Base-by-base conservation (phyloP, 257 asterid species). In the Euphrasia confusa region DNA sequence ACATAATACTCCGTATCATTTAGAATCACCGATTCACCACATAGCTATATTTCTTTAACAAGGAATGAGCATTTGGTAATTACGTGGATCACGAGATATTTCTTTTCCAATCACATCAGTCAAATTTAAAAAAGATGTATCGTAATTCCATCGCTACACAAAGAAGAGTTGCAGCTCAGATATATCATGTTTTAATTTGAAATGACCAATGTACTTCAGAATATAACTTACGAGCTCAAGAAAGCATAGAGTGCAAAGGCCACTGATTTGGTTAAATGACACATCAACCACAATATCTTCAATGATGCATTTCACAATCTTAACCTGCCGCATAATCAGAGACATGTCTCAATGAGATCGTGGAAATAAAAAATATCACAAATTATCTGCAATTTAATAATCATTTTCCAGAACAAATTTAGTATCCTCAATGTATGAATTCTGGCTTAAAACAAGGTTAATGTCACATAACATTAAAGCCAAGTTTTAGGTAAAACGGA, bases 211-310 rank as follows among this genome's bases (percentile, higher is more conserved):
- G 26, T 52, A 32, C 24, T 58, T 66, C 10, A 60, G 26, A 44
- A 57, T 53, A 65, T n/a, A 65, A 37, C 3, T 61, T 76, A 84
- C 95, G 89, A 84, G 85, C 79, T 86, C 95, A 24, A 86, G 92
- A 71, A 86, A 86, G 77, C 95, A 84, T 26, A 86, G 76, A 30
- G 89, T 78, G 71, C 76, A 74, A 52, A 86, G 87, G 40, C 95
- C 95, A 17, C 95, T 89, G 42, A 84, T 69, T 75, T 86, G 95
- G 71, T 84, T 86, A 69, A 81, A 72, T 33, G 95, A 86, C 56
- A 86, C 44, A 48, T 86, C 95, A 7, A 86, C 87, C 47, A 84
- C 87, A 68, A 80, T 80, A 68, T 81, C 78, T 66, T 83, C 76
- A 18, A 84, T 84, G 39, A 86, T 77, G 74, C 89, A 84, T 72